Evolutionary conservation across 2,329 filamentous ascomycete species (phyloP).

Genomic region (Fusarium haematococcum): DNA sequence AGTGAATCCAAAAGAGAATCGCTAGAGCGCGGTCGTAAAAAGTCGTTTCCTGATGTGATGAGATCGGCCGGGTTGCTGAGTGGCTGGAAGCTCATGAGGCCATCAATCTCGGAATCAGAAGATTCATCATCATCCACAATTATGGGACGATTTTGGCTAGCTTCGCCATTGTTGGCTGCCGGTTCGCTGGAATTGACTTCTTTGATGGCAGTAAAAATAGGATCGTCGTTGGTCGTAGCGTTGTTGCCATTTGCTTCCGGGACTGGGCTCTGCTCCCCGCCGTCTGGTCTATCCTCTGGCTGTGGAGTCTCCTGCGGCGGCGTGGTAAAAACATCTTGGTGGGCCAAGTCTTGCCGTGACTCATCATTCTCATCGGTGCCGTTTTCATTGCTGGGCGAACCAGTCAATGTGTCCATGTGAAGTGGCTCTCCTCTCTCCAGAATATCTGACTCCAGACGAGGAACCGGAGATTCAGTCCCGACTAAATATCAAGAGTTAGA

Average conservation of each 20-base stretch:
- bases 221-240: neutral
- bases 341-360: neutral
- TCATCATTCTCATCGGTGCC: neutral
- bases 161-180: neutral
- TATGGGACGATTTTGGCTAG: neutral
- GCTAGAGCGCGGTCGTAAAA: neutral
- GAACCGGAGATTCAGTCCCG: neutral
- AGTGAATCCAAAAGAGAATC: neutral
- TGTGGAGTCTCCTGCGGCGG: neutral
- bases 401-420: neutral
- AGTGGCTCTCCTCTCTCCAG: neutral
- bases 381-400: neutral
- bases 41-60: neutral
- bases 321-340: neutral
- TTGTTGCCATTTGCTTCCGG: neutral
- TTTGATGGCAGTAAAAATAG: neutral
- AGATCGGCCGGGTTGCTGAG: neutral
- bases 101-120: neutral
- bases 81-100: neutral
- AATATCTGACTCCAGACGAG: neutral
- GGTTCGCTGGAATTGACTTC: neutral
- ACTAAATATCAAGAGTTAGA: neutral
- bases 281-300: neutral
- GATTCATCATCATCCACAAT: neutral
- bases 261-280: neutral